A percentile compares a stretch with the other conserved stretches of the same genome.
Conservation (phyloP, 805 yeast species). For the Zygotorulaspora florentina region DNA sequence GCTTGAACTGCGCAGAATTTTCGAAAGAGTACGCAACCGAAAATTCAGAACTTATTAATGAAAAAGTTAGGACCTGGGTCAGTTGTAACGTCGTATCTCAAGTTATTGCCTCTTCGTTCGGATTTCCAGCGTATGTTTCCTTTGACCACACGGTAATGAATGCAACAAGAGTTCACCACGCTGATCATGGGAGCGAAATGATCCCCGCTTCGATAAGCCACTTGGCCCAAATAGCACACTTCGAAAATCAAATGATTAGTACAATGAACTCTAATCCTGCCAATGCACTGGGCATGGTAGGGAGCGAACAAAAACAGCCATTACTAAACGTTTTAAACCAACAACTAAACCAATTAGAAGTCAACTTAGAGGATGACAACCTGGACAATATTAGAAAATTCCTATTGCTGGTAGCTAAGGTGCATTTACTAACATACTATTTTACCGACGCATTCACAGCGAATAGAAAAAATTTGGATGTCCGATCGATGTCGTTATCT, state of each 20-base stretch:
- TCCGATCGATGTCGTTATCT: slow-evolving; percentile 12
- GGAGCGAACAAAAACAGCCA: slow-evolving; percentile 68
- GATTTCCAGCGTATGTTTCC: slow-evolving; percentile 88
- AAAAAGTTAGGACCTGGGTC: slow-evolving; percentile 90
- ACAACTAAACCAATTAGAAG: slow-evolving; percentile 73
- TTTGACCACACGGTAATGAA: slow-evolving; percentile 67
- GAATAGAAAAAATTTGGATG: slow-evolving; percentile 4
- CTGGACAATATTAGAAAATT: slow-evolving; percentile 69
- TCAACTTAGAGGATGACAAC: slow-evolving; percentile 40
- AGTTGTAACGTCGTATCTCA: slow-evolving; percentile 88
- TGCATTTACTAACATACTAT: slow-evolving; percentile 79
- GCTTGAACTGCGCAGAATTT: slow-evolving; percentile 77
- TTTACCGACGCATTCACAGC: slow-evolving; percentile 50
- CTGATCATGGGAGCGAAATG: slow-evolving; percentile 25
- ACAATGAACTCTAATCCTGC: slow-evolving; percentile 67
- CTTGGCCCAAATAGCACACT: slow-evolving; percentile 77
- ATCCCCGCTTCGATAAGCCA: slow-evolving; percentile 62
- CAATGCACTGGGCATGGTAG: slow-evolving; percentile 62
- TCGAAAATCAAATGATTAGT: slow-evolving; percentile 80
- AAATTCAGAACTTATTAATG: slow-evolving; percentile 47
- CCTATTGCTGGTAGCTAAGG: slow-evolving; percentile 64
- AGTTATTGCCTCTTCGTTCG: slow-evolving; percentile 85
- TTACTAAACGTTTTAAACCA: slow-evolving; percentile 63
- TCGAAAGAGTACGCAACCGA: slow-evolving; percentile 50
- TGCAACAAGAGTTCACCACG: slow-evolving; percentile 37